Conservation (phyloP, 306 rosid genomes). For the Glycine latifolia region DNA sequence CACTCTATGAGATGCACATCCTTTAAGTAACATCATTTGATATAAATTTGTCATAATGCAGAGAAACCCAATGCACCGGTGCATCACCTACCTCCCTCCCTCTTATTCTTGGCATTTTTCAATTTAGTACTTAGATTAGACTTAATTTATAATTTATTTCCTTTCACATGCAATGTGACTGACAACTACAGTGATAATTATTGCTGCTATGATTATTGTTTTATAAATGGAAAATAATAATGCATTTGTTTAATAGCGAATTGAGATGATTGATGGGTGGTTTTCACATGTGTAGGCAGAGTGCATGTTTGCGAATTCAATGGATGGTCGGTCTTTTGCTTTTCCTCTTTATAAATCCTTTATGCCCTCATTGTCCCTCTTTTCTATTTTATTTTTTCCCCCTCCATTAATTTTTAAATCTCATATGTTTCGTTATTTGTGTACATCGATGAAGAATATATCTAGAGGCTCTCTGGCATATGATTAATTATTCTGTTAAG, state of each 20-base stretch:
- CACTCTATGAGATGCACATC: slow-evolving; percentile 23
- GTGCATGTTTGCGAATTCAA: slow-evolving; percentile 58
- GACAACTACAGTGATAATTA: slow-evolving; percentile 51
- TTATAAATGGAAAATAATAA: slow-evolving; percentile 10
- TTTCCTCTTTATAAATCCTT: neutral
- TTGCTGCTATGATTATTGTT: slow-evolving; percentile 47
- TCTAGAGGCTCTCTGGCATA: slow-evolving; percentile 31
- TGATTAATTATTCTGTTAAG: neutral
- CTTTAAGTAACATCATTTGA: slow-evolving; percentile 26
- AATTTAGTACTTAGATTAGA: neutral
- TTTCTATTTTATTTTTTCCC: neutral
- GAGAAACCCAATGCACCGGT: slow-evolving; percentile 56
- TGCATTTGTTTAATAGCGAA: slow-evolving; percentile 45
- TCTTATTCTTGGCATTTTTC: slow-evolving; percentile 39
- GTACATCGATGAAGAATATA: slow-evolving; percentile 33
- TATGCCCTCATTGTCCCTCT: neutral
- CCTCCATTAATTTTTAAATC: neutral
- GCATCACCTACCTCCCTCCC: slow-evolving; percentile 57
- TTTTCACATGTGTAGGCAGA: slow-evolving; percentile 64
- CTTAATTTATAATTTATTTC: slow-evolving; percentile 47
- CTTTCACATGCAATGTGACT: slow-evolving; percentile 62
- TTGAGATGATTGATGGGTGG: slow-evolving; percentile 50
- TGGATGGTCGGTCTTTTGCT: slow-evolving; percentile 55
- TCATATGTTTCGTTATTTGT: neutral
- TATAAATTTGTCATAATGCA: slow-evolving; percentile 31